These are phyloP conservation scores for Coleophoma crateriformis DNA, from an alignment of 2,329 filamentous ascomycete genomes.

Conservation along the genomic window DNA sequence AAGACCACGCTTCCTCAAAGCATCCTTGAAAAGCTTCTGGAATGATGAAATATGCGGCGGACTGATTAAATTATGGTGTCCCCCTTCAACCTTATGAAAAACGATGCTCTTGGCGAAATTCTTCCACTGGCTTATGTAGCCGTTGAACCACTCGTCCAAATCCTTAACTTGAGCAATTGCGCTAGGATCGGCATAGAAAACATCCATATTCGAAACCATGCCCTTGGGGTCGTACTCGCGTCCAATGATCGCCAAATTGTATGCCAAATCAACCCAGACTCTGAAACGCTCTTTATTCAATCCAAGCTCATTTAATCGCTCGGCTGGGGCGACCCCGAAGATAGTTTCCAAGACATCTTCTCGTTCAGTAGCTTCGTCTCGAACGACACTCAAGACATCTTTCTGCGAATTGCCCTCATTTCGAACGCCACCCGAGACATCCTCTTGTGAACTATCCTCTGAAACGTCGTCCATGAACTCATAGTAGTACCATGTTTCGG, in stretches of 20 bases:
- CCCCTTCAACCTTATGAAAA: conserved; percentile 30
- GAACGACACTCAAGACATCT: conserved; percentile 27
- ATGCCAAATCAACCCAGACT: conserved; percentile 32
- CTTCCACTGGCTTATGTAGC: conserved; percentile 28
- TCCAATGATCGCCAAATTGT: conserved; percentile 30
- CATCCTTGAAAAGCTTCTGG: conserved; percentile 20
- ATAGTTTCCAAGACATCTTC: conserved; percentile 19
- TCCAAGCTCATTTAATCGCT: conserved; percentile 26
- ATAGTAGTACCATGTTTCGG: conserved; percentile 20
- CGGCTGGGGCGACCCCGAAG: conserved; percentile 11
- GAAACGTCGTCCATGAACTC: no score
- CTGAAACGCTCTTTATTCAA: conserved; percentile 21
- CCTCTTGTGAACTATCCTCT: no score
- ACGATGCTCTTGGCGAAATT: conserved; percentile 24
- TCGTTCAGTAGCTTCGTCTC: conserved; percentile 1
- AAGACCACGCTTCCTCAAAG: conserved; percentile 13
- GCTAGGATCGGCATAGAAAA: conserved; percentile 33
- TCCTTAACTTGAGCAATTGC: conserved; percentile 7
- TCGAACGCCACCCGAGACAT: no score
- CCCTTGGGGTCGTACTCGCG: conserved; percentile 38
- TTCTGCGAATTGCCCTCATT: no score
- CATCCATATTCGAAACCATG: conserved; percentile 30
- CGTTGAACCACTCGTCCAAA: conserved; percentile 25
- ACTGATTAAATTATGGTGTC: conserved; percentile 34
- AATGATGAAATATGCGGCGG: conserved; percentile 31